A percentile compares a stretch with the other conserved stretches of the same genome.
Evolutionary conservation across 2,329 filamentous ascomycete species (phyloP).

Genomic region (Teratosphaeria pseudoeucalypti): DNA sequence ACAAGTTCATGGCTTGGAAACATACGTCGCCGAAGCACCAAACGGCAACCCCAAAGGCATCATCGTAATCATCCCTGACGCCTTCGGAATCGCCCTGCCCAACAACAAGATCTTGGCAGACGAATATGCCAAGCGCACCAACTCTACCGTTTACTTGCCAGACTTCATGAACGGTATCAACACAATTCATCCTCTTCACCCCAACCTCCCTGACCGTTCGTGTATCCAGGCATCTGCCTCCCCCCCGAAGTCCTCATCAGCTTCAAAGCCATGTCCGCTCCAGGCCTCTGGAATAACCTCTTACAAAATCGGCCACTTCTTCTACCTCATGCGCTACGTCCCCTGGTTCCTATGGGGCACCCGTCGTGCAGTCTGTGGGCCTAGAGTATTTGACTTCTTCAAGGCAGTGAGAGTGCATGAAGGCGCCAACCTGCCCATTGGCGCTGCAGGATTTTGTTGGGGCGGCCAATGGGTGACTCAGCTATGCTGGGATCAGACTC

Average conservation of each 20-base stretch:
- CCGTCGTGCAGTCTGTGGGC: constrained; percentile 15
- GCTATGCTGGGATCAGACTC: constrained; percentile 23
- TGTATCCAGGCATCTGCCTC: constrained; percentile 14
- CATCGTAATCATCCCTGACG: constrained; percentile 30
- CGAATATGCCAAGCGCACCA: constrained; percentile 8
- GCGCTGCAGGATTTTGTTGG: constrained; percentile 25
- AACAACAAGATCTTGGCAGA: constrained; percentile 30
- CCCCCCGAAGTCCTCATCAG: constrained; percentile 20
- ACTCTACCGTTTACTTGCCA: constrained; percentile 22
- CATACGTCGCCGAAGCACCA: constrained; percentile 27
- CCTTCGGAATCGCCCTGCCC: constrained; percentile 27
- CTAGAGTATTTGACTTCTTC: constrained; percentile 20
- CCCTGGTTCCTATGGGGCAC: constrained; percentile 18
- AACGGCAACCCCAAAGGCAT: constrained; percentile 23
- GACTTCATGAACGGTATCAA: constrained; percentile 27
- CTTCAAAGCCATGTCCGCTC: constrained; percentile 19
- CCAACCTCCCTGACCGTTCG: not conserved
- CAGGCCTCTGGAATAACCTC: constrained; percentile 23
- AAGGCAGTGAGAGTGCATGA: constrained; percentile 20
- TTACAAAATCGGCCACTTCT: constrained; percentile 21
- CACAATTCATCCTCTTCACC: not conserved
- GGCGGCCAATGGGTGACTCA: constrained; percentile 26
- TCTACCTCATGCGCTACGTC: constrained; percentile 11
- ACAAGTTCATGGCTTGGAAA: constrained; percentile 28
- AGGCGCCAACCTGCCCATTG: constrained; percentile 21